phyloP scores from a whole-genome alignment of 2,329 filamentous ascomycete genomes.

The Didymosphaeria variabile region DNA sequence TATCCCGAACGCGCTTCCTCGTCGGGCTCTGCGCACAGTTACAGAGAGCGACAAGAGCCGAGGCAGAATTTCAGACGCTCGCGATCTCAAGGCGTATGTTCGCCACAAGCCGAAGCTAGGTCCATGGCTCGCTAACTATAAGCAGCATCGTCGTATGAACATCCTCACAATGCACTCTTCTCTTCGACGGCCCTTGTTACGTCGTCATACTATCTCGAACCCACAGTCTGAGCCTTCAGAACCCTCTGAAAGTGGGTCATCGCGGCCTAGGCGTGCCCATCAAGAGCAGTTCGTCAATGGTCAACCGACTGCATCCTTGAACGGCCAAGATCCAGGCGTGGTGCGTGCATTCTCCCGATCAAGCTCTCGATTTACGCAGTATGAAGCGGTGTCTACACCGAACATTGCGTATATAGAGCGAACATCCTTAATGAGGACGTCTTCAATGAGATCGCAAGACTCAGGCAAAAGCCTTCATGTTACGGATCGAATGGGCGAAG shows the following conservation, averaged over 20 bases:
- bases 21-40: neutral
- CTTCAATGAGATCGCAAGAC: neutral
- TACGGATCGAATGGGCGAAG: neutral
- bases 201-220: neutral
- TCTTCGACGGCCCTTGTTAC: neutral
- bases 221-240: neutral
- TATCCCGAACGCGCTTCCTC: neutral
- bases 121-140: neutral
- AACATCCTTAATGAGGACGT: neutral
- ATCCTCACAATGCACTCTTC: neutral
- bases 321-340: slow-evolving; percentile 2
- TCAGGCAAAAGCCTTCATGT: neutral
- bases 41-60: neutral
- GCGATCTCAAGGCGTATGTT: neutral
- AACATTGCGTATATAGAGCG: slow-evolving; percentile 10
- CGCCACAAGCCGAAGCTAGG: neutral
- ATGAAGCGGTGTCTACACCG: slow-evolving; percentile 7
- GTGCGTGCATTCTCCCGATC: slow-evolving; percentile 5
- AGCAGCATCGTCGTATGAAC: neutral
- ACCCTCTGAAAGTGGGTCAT: neutral
- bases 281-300: slow-evolving; percentile 17
- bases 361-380: neutral
- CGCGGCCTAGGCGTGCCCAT: neutral
- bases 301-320: slow-evolving; percentile 1
- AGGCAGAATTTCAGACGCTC: neutral